Base-by-base conservation (phyloP, 1,284 basidiomycete species). In the Flammula alnicola region DNA sequence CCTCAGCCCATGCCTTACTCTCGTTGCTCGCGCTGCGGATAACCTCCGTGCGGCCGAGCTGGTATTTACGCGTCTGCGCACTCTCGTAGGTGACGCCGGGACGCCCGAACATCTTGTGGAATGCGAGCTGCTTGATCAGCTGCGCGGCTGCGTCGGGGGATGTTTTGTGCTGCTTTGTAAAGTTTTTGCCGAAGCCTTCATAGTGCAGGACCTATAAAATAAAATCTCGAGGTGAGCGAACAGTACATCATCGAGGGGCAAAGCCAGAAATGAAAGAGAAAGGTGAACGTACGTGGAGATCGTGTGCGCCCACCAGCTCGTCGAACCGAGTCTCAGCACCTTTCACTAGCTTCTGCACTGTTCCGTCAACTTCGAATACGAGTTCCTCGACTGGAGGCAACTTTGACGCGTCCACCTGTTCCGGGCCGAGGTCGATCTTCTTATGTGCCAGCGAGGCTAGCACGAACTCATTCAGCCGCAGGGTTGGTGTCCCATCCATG, bases 61-160 rank as follows among this genome's bases (percentile, higher is more conserved):
- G 86, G 78, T 86, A 99, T 70, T 95, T 95, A 35, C 96, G 81
- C 49, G 96, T 99, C 75, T 98, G 95, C 11, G 89, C 88, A 55
- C 88, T 91, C 77, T 98, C 96, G 74, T 98, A 99, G 45, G 92
- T 92, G 32, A 94, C 86, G 3, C 84, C 90, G 4, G 90, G 86
- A 17, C 91, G 81, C 19, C 80, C 79, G 62, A 79, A 82, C 79
- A 97, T 84, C 72, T 93, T 93, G 71, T 89, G 87, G 77, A 91
- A 97, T 16, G 95, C 96, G 36, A 98, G 84, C 71, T 98, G 96
- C 76, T 97, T 97, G 59, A 94, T 86, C 56, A 98, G 81, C 74
- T 99, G 96, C 8, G 82, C 93, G 87, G 94, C 96, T 12, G 93
- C 93, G 66, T 99, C 96, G 0, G 97, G 96, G 2, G 93, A 95